Evolutionary conservation across 2,329 filamentous ascomycete genomes (phyloP).

Genomic region (Domatiomyces globalis): DNA sequence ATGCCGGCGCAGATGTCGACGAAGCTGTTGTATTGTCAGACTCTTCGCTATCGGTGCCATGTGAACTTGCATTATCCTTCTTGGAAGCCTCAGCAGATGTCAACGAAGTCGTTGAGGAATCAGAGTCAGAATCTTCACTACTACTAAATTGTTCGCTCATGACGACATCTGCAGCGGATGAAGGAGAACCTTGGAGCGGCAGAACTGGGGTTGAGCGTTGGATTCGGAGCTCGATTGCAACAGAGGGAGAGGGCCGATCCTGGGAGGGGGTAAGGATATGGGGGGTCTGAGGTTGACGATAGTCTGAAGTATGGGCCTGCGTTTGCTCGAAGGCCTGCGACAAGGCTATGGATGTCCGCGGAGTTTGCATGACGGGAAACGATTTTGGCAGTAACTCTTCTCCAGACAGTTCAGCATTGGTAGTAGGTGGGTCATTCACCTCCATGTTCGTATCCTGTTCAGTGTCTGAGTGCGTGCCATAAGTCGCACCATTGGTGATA

Average conservation of each 20-base stretch:
- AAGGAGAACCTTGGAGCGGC: too few relatives aligned
- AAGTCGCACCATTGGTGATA: constrained; percentile 1
- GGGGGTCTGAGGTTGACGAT: constrained; percentile 2
- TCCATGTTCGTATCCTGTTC: constrained; percentile 1
- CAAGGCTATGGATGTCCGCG: neutral
- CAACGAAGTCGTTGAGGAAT: neutral
- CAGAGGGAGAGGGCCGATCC: constrained; percentile 13
- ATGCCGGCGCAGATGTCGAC: neutral
- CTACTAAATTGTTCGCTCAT: neutral
- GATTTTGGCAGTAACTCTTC: constrained; percentile 4
- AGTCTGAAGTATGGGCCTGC: constrained; percentile 13
- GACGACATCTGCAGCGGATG: neutral
- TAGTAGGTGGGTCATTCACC: neutral
- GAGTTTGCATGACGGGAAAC: neutral
- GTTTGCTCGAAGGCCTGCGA: constrained; percentile 11
- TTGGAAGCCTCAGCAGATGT: neutral
- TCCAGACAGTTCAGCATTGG: constrained; percentile 8
- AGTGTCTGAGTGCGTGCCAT: constrained; percentile 7
- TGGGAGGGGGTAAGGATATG: constrained; percentile 3
- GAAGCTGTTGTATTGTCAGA: neutral
- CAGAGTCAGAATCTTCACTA: neutral
- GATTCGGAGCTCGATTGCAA: constrained; percentile 9
- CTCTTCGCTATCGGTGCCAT: neutral
- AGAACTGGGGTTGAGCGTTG: neutral
- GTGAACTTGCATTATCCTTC: neutral